Evolutionary conservation across 2,329 filamentous ascomycete species (phyloP), one percentile per base, ranked within the genome.

Genomic region (Aspergillus alliaceus): DNA sequence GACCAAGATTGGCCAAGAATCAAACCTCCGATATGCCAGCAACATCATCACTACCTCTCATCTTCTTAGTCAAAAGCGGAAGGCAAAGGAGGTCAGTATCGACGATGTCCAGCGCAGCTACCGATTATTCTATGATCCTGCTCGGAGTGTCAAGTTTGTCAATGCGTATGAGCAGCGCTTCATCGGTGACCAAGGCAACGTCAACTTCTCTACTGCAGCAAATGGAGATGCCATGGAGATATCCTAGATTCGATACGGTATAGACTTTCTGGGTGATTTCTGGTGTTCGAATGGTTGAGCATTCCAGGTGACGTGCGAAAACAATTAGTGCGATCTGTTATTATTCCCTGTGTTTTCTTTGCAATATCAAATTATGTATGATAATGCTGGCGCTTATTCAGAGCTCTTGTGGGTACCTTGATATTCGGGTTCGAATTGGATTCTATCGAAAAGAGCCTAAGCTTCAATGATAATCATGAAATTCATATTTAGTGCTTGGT

Each of bases 11-110:
- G 95, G 93, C 29, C 85, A 93, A 69, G 95, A 99, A 75, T 88
- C 92, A 1, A 93, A 93, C 24, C 82, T 99, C 51, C 85, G 95
- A 66, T 99, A 99, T 73, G 93, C 93, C n/a, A 96, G 91, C 79
- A 97, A 99, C 73, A 87, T 99, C 55, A 97, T 99, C 76, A 96
- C 90, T 22, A 97, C 95, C 1, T 95, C 91, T 5, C 90, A 96
- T 74, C 84, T 99, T 44, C 84, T 98, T 50, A 87, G 86, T 60
- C 87, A 90, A 68, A 98, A 97, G 83, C 86, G 93, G 64, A 89
- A 87, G 69, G 88, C 89, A 15, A 91, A 90, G 75, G 88, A 93
- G 69, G 90, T 99, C 48, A 86, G 84, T 56, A 84, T 96, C 57
- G 86, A 91, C 55, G 95, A 99, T 70, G 93, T 99, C 12, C 90